These are phyloP conservation scores for Sanghuangporus weigelae DNA, from an alignment of 1,284 basidiomycete genomes.

Conservation along the genomic window DNA sequence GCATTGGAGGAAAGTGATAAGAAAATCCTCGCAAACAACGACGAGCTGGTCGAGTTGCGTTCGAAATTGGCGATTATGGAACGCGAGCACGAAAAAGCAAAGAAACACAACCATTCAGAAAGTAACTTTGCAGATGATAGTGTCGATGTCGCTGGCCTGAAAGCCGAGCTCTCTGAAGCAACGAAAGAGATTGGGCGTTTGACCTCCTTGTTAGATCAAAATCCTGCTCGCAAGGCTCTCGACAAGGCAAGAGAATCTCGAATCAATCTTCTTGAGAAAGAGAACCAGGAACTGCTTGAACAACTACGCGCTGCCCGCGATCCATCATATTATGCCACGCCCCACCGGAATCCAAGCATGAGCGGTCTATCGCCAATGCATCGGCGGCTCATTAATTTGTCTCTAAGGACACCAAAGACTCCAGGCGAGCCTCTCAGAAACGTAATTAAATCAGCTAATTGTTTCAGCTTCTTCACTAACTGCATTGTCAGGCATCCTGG, in stretches of 20 bases:
- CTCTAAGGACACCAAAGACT: constrained; percentile 62
- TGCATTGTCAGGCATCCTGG: constrained; percentile 56
- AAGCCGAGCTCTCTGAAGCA: constrained; percentile 76
- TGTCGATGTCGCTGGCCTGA: constrained; percentile 51
- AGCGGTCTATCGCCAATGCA: constrained; percentile 68
- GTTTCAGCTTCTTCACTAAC: background rate
- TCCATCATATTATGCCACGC: constrained; percentile 47
- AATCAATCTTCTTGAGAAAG: constrained; percentile 69
- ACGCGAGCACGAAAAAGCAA: constrained; percentile 35
- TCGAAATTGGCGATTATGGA: constrained; percentile 51
- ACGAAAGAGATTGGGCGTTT: constrained; percentile 76
- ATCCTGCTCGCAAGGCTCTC: constrained; percentile 69
- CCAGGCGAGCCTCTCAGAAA: constrained; percentile 73
- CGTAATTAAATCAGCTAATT: constrained; percentile 38
- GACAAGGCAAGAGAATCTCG: constrained; percentile 67
- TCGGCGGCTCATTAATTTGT: constrained; percentile 62
- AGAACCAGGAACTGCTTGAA: constrained; percentile 69
- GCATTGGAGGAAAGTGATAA: constrained; percentile 65
- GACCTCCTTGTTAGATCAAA: constrained; percentile 61
- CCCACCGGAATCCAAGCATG: constrained; percentile 44
- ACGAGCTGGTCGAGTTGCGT: constrained; percentile 46
- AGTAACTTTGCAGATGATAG: constrained; percentile 27
- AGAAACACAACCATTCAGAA: constrained; percentile 29
- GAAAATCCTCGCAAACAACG: constrained; percentile 58
- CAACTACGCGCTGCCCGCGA: constrained; percentile 53